A percentile compares a stretch with the other conserved stretches of the same genome.
These are phyloP conservation scores for Gynochthodes officinalis DNA, from an alignment of 257 asterid species.

Conservation along the genomic window DNA sequence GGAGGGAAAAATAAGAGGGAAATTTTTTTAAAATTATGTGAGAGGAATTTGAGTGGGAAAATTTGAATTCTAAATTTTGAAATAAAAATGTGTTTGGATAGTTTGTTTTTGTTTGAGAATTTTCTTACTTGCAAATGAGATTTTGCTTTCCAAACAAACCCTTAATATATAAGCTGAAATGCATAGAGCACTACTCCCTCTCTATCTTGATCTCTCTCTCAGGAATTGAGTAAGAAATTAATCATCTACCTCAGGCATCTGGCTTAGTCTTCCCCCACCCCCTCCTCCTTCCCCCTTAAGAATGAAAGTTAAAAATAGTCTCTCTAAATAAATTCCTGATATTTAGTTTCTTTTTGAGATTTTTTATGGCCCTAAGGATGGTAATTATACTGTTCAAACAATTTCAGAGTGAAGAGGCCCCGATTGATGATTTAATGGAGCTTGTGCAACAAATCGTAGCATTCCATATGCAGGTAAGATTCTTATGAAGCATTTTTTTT, in stretches of 20 bases:
- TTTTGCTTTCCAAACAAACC: too few relatives aligned
- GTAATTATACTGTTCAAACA: not conserved
- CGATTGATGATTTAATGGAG: slow-evolving; percentile 73
- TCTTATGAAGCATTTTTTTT: not conserved
- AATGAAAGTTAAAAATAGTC: not conserved
- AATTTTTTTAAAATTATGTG: too few relatives aligned
- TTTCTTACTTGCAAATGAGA: too few relatives aligned
- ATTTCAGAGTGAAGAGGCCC: slow-evolving; percentile 44
- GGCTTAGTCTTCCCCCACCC: too few relatives aligned
- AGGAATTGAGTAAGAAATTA: not conserved
- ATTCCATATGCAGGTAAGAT: slow-evolving; percentile 83
- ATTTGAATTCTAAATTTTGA: too few relatives aligned
- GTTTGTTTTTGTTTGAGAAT: too few relatives aligned
- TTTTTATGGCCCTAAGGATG: too few relatives aligned
- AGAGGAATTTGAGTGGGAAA: too few relatives aligned
- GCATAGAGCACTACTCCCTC: not conserved
- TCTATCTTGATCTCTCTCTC: not conserved
- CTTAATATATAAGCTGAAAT: not conserved
- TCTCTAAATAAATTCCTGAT: not conserved
- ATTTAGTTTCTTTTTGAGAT: not conserved
- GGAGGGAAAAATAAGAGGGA: too few relatives aligned
- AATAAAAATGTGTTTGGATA: too few relatives aligned
- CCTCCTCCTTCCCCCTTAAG: too few relatives aligned
- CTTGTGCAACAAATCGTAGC: slow-evolving; percentile 87
- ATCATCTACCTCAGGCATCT: not conserved